phyloP scores from a whole-genome alignment of 2,329 filamentous ascomycete genomes.

The Exophiala lecanii-corni region DNA sequence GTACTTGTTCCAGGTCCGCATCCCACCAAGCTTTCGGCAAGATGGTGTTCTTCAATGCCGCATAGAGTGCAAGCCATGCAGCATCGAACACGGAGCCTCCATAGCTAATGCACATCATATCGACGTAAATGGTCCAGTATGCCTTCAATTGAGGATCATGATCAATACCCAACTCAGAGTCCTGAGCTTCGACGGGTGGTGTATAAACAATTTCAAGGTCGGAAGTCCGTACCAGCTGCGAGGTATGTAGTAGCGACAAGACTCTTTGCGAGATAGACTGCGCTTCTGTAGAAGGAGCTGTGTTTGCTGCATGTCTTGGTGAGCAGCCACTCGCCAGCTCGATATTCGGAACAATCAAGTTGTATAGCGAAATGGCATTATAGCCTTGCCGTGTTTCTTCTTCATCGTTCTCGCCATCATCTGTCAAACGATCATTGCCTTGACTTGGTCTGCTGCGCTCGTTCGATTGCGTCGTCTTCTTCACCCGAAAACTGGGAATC shows the following conservation, averaged over 20 bases:
- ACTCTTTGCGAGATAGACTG: conserved; percentile 81
- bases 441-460: conserved; percentile 2
- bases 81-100: conserved; percentile 74
- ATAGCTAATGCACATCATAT: conserved; percentile 88
- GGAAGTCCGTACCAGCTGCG: conserved; percentile 60
- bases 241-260: conserved; percentile 68
- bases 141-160: conserved; percentile 61
- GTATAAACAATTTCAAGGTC: conserved; percentile 71
- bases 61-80: conserved; percentile 77
- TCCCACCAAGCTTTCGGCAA: conserved; percentile 82
- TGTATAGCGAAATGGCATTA: conserved; percentile 37
- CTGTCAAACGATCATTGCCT: neutral
- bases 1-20: conserved; percentile 68
- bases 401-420: conserved; percentile 41
- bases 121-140: conserved; percentile 94
- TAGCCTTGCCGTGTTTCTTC: conserved; percentile 39
- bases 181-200: conserved; percentile 32
- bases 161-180: conserved; percentile 38
- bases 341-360: conserved; percentile 86
- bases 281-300: conserved; percentile 69
- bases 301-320: conserved; percentile 71
- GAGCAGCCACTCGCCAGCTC: conserved; percentile 88
- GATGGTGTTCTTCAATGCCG: conserved; percentile 71
- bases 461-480: conserved; percentile 16
- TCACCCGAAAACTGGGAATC: conserved; percentile 62